Percentiles rank a stretch among this genome's conserved stretches.
phyloP scores from a whole-genome alignment of 257 asterid genomes.

The Leptodermis oblonga region DNA sequence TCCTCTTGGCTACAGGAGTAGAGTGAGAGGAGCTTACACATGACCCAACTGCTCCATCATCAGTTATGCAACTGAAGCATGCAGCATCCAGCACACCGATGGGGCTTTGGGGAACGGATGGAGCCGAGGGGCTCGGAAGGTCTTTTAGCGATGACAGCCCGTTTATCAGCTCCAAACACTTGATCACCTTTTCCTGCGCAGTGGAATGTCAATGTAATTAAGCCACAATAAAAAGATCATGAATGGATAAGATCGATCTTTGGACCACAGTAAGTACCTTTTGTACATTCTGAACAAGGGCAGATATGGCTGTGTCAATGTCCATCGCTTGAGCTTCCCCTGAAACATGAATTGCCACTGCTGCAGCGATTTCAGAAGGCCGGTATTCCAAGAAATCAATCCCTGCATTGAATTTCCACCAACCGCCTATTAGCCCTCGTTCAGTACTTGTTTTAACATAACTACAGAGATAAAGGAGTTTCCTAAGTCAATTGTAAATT shows the following conservation, averaged over 20 bases:
- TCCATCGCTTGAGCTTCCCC: slow-evolving; percentile 30
- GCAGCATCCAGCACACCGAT: slow-evolving; percentile 44
- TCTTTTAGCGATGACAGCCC: slow-evolving; percentile 16
- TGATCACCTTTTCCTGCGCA: slow-evolving; percentile 33
- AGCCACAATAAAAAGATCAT: slow-evolving; percentile 8
- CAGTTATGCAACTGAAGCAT: slow-evolving; percentile 37
- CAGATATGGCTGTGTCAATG: slow-evolving; percentile 25
- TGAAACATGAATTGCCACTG: slow-evolving; percentile 36
- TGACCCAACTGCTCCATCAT: slow-evolving; percentile 29
- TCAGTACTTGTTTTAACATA: background rate
- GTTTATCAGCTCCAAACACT: slow-evolving; percentile 28
- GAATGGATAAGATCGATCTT: background rate
- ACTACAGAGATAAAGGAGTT: background rate
- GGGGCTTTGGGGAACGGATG: slow-evolving; percentile 33
- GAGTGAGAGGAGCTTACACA: slow-evolving; percentile 25
- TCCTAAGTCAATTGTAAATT: background rate
- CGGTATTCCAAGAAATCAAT: slow-evolving; percentile 36
- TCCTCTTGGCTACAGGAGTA: slow-evolving; percentile 35
- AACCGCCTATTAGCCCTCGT: slow-evolving; percentile 1
- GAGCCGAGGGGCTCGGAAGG: slow-evolving; percentile 20
- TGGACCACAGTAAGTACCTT: slow-evolving; percentile 40
- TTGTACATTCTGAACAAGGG: slow-evolving; percentile 25
- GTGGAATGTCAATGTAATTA: background rate
- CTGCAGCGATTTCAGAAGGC: slow-evolving; percentile 49
- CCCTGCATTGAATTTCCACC: slow-evolving; percentile 37